phyloP scores from a whole-genome alignment of 768 basidiomycete genomes.

The Lactarius vividus region DNA sequence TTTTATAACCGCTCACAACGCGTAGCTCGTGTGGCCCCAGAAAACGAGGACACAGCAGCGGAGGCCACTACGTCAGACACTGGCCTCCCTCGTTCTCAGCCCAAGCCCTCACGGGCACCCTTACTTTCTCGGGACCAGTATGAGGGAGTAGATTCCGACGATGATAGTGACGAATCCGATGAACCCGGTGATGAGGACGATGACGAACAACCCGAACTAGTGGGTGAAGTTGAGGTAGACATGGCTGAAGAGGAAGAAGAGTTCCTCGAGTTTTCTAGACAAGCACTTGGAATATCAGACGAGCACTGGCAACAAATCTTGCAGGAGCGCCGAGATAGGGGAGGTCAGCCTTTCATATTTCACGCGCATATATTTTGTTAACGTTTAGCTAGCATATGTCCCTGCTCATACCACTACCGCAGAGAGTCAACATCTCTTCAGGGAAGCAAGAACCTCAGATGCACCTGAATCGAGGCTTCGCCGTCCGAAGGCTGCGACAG shows the following conservation, averaged over 20 bases:
- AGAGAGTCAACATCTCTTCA: conserved; percentile 10
- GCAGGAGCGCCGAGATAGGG: conserved; percentile 68
- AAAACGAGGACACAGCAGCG: conserved; percentile 42
- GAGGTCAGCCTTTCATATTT: conserved; percentile 58
- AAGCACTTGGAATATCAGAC: conserved; percentile 84
- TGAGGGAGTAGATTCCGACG: conserved; percentile 92
- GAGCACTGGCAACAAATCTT: conserved; percentile 90
- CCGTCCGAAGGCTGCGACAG: conserved; percentile 33
- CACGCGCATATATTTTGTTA: background rate
- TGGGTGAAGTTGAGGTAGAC: conserved; percentile 82
- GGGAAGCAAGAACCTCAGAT: background rate
- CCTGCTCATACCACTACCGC: conserved; percentile 26
- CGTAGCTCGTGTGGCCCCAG: conserved; percentile 47
- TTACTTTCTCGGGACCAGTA: conserved; percentile 79
- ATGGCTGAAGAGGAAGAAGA: conserved; percentile 94
- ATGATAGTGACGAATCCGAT: conserved; percentile 72
- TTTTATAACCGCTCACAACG: conserved; percentile 70
- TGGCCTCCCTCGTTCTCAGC: conserved; percentile 21
- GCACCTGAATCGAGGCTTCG: conserved; percentile 9
- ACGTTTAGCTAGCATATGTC: conserved; percentile 29
- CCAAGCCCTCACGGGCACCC: conserved; percentile 62
- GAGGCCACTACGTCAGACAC: conserved; percentile 8
- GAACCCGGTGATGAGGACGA: conserved; percentile 58
- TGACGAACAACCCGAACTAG: conserved; percentile 79
- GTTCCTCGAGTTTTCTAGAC: conserved; percentile 92